Conservation (phyloP, 371 early-diverging fungal species). For the Mucor sp. region DNA sequence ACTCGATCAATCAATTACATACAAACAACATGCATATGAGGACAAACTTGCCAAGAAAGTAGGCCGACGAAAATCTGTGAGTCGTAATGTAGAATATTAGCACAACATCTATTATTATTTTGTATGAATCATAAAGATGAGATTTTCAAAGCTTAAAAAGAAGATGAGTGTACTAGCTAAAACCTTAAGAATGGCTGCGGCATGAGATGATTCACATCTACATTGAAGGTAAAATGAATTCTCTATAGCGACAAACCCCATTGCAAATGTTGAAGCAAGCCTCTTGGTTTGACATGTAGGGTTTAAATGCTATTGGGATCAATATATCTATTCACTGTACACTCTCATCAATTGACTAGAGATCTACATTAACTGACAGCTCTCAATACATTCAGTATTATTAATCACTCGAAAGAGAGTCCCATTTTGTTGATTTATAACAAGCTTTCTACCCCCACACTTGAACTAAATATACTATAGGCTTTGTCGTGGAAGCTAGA, state of each 20-base stretch:
- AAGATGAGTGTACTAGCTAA: constrained; percentile 27
- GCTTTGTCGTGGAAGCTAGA: background rate
- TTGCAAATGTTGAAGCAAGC: background rate
- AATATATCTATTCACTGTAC: background rate
- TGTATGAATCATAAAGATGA: constrained; percentile 44
- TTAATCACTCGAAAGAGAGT: background rate
- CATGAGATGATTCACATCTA: constrained; percentile 26
- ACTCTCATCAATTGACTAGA: background rate
- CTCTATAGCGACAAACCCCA: constrained; percentile 16
- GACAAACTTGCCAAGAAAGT: background rate
- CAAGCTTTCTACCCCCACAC: background rate
- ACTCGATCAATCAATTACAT: background rate
- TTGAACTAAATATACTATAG: no score
- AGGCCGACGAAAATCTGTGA: no score
- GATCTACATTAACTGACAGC: background rate
- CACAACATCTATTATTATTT: no score
- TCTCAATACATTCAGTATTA: background rate
- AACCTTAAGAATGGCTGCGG: constrained; percentile 25
- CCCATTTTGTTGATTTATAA: background rate
- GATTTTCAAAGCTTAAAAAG: constrained; percentile 12
- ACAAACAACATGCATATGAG: background rate
- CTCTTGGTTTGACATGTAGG: background rate
- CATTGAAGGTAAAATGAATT: constrained; percentile 28
- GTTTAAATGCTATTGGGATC: background rate
- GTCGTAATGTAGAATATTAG: no score